Evolutionary conservation across 768 basidiomycete genomes (phyloP).

Genomic region (Tulasnella sp.): DNA sequence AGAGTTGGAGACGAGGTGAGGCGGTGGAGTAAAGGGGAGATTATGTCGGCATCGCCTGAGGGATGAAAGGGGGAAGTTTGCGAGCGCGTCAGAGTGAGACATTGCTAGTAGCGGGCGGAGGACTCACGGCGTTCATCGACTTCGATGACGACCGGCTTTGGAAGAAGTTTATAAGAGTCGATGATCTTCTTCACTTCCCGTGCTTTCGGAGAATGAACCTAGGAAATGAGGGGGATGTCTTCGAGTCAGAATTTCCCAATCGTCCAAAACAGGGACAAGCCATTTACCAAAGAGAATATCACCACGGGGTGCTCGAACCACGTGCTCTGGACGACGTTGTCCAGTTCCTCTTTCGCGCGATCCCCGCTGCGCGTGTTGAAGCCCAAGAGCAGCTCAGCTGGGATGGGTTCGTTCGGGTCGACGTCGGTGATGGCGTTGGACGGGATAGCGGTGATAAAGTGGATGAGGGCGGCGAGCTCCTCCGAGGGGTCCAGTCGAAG

Average conservation of each 20-base stretch:
- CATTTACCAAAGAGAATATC: slow-evolving; percentile 62
- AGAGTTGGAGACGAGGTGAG: slow-evolving; percentile 53
- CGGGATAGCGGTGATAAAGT: slow-evolving; percentile 67
- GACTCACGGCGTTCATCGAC: slow-evolving; percentile 57
- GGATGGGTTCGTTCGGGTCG: slow-evolving; percentile 61
- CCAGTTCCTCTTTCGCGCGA: slow-evolving; percentile 44
- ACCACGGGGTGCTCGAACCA: slow-evolving; percentile 74
- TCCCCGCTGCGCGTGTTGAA: slow-evolving; percentile 67
- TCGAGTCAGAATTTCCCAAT: slow-evolving; percentile 1
- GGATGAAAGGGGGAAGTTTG: background rate
- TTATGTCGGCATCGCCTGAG: slow-evolving; percentile 58
- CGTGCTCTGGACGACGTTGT: slow-evolving; percentile 55
- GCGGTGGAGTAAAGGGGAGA: slow-evolving; percentile 58
- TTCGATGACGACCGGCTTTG: slow-evolving; percentile 63
- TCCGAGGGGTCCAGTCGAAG: slow-evolving; percentile 50
- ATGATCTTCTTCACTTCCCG: slow-evolving; percentile 53
- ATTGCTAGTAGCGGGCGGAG: background rate
- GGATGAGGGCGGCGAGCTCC: slow-evolving; percentile 70
- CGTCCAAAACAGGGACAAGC: slow-evolving; percentile 19
- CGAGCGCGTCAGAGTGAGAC: background rate
- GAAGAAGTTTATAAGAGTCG: slow-evolving; percentile 52
- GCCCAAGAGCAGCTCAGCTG: slow-evolving; percentile 76
- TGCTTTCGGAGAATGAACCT: slow-evolving; percentile 17
- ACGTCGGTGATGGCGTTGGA: slow-evolving; percentile 71
- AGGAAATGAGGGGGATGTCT: background rate